A percentile compares a stretch with the other conserved stretches of the same genome.
Conservation (phyloP, 192 early-diverging fungal species). For the Umbelopsis sp. region DNA sequence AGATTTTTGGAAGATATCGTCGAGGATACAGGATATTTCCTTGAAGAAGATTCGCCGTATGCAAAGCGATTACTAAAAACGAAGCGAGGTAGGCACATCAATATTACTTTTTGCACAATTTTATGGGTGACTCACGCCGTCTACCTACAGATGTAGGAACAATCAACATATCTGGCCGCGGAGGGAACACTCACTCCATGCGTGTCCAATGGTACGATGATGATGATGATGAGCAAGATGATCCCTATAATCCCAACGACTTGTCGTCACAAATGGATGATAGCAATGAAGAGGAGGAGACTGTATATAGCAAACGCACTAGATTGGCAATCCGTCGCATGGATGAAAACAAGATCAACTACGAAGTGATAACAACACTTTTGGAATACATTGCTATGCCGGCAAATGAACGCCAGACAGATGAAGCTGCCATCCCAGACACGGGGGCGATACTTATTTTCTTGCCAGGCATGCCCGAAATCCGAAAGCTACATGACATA, state of each 20-base stretch:
- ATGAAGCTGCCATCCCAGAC: slow-evolving; percentile 44
- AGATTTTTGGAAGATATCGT: slow-evolving; percentile 71
- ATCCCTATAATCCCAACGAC: slow-evolving; percentile 23
- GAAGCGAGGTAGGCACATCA: slow-evolving; percentile 18
- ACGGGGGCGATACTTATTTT: slow-evolving; percentile 77
- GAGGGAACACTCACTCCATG: slow-evolving; percentile 42
- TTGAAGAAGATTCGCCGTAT: slow-evolving; percentile 44
- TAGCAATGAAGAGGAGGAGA: slow-evolving; percentile 8
- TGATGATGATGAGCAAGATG: slow-evolving; percentile 37
- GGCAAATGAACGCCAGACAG: neutral
- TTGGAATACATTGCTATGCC: slow-evolving; percentile 50
- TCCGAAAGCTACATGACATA: slow-evolving; percentile 58
- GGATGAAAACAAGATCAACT: slow-evolving; percentile 56
- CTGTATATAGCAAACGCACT: slow-evolving; percentile 27
- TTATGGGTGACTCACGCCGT: neutral
- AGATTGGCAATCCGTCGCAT: slow-evolving; percentile 49
- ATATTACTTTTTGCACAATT: neutral
- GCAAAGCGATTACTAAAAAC: slow-evolving; percentile 34
- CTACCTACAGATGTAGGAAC: slow-evolving; percentile 26
- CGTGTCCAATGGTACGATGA: slow-evolving; percentile 37
- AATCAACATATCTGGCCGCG: slow-evolving; percentile 45
- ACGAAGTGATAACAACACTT: slow-evolving; percentile 54
- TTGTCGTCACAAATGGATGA: neutral
- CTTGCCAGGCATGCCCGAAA: slow-evolving; percentile 71
- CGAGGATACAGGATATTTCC: slow-evolving; percentile 58